phyloP scores from a whole-genome alignment of 2,329 filamentous ascomycete species.

The Periglandula ipomoeae region DNA sequence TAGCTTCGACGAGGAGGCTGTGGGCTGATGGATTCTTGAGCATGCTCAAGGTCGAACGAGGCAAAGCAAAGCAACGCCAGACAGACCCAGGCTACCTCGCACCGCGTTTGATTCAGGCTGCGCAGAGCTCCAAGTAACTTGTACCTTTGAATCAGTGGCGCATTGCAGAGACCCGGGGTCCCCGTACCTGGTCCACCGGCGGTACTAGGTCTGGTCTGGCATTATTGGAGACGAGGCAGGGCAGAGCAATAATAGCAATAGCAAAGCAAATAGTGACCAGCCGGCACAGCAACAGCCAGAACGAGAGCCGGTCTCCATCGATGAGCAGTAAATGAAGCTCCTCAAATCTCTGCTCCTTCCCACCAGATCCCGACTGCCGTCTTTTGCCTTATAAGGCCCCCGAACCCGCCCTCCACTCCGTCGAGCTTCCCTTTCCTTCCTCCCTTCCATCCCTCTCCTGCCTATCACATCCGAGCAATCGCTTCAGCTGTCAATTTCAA shows the following conservation, averaged over 20 bases:
- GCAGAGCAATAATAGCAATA: no score
- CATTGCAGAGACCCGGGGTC: not conserved
- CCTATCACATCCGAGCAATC: not conserved
- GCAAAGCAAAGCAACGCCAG: not conserved
- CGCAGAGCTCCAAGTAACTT: not conserved
- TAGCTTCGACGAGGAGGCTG: no score
- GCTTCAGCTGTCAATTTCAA: conserved; percentile 2
- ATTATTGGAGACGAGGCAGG: no score
- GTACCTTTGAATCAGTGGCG: not conserved
- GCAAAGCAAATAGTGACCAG: no score
- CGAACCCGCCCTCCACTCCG: not conserved
- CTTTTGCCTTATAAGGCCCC: conserved; percentile 7
- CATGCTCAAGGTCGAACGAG: not conserved
- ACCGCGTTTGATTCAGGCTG: not conserved
- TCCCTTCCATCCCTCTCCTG: not conserved
- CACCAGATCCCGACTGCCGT: not conserved
- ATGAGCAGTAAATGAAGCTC: not conserved
- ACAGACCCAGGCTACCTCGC: no score
- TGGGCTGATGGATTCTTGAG: no score
- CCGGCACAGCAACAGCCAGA: no score
- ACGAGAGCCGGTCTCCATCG: not conserved
- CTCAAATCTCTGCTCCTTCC: not conserved
- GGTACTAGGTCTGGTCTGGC: no score
- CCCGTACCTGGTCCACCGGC: not conserved
- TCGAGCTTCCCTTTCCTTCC: not conserved